Evolutionary conservation across 495 filamentous ascomycete species (phyloP).

Genomic region (Gamarada debralockiae): DNA sequence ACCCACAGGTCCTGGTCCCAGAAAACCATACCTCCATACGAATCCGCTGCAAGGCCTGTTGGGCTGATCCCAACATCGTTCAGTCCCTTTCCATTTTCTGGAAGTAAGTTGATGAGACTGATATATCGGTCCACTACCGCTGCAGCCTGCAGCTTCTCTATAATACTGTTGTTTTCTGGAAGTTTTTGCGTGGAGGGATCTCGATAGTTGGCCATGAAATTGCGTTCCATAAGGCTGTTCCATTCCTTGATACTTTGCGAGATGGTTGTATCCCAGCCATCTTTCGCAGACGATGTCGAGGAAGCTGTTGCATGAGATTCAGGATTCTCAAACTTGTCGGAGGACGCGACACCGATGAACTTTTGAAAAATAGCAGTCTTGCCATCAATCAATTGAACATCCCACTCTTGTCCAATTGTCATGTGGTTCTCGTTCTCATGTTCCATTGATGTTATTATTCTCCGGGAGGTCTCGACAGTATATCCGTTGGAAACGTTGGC

Average conservation of each 20-base stretch:
- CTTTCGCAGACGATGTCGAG: constrained; percentile 24
- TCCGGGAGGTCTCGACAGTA: constrained; percentile 28
- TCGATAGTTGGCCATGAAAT: constrained; percentile 56
- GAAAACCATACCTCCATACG: constrained; percentile 50
- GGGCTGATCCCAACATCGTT: constrained; percentile 46
- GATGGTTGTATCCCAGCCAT: constrained; percentile 37
- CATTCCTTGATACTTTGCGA: constrained; percentile 39
- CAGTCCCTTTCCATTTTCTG: constrained; percentile 38
- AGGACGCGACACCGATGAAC: constrained; percentile 50
- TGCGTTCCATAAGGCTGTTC: constrained; percentile 37
- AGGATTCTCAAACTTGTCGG: constrained; percentile 40
- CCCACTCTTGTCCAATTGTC: constrained; percentile 45
- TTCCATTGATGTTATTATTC: constrained; percentile 19
- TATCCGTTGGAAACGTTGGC: constrained; percentile 27
- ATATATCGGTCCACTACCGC: constrained; percentile 57
- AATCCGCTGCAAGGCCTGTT: constrained; percentile 45
- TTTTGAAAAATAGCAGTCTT: constrained; percentile 39
- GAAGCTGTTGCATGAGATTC: constrained; percentile 35
- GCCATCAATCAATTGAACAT: constrained; percentile 30
- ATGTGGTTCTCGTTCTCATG: constrained; percentile 36
- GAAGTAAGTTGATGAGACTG: constrained; percentile 62
- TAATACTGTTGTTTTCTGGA: constrained; percentile 51
- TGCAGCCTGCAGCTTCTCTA: constrained; percentile 57
- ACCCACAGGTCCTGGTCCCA: constrained; percentile 51
- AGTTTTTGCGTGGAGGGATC: constrained; percentile 51